These are phyloP conservation scores for Dendrostoma leiphaemia DNA, from an alignment of 2,329 filamentous ascomycete genomes.

Conservation along the genomic window DNA sequence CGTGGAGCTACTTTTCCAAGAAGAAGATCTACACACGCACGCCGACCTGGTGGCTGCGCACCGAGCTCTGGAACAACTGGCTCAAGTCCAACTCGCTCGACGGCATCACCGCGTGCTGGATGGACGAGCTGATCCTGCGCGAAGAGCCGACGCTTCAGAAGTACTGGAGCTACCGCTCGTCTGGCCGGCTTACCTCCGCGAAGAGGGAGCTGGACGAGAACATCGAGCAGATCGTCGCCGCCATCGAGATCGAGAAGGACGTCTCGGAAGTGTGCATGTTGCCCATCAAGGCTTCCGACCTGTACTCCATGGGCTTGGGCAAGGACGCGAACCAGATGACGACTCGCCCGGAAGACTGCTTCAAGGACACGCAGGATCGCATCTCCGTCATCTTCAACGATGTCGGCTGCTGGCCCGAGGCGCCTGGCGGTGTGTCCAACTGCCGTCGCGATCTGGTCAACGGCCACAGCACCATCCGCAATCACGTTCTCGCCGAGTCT, in stretches of 20 bases:
- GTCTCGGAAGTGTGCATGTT: conserved; percentile 36
- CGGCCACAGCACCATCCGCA: conserved; percentile 49
- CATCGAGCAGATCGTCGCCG: conserved; percentile 34
- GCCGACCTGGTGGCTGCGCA: conserved; percentile 46
- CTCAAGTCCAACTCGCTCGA: conserved; percentile 44
- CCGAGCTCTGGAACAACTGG: conserved; percentile 49
- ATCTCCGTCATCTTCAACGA: conserved; percentile 52
- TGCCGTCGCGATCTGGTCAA: conserved; percentile 55
- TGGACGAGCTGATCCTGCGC: conserved; percentile 47
- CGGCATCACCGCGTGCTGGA: conserved; percentile 46
- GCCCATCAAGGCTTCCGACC: conserved; percentile 36
- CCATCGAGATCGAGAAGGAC: conserved; percentile 36
- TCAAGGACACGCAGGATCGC: conserved; percentile 43
- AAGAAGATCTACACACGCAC: conserved; percentile 32
- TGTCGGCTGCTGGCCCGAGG: conserved; percentile 53
- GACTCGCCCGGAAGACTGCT: conserved; percentile 37
- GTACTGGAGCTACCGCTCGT: conserved; percentile 45
- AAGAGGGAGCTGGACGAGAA: conserved; percentile 39
- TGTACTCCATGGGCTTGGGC: conserved; percentile 40
- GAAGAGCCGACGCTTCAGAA: conserved; percentile 40
- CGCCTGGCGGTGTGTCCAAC: conserved; percentile 52
- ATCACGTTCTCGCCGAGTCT: conserved; percentile 53
- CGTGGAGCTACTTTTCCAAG: conserved; percentile 23
- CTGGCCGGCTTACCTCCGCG: conserved; percentile 39
- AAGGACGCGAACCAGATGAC: conserved; percentile 40